A percentile compares a stretch with the other conserved stretches of the same genome.
These are phyloP conservation scores for Globisporangium alternatum DNA, from an alignment of 352 stramenopile species.

Conservation along the genomic window DNA sequence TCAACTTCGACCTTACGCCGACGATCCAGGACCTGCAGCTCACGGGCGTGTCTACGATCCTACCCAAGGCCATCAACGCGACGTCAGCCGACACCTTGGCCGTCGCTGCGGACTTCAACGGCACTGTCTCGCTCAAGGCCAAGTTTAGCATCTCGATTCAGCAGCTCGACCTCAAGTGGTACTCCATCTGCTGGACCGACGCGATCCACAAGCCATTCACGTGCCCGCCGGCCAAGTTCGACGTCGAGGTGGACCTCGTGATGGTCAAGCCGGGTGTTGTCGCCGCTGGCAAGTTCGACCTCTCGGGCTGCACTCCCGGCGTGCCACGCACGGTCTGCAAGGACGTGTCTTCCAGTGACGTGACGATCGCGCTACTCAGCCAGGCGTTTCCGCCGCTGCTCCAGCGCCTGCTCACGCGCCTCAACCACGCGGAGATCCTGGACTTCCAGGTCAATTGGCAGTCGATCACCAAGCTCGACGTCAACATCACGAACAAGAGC, in stretches of 20 bases:
- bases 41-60: slow-evolving; percentile 26
- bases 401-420: slow-evolving; percentile 30
- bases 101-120: slow-evolving; percentile 30
- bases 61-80: slow-evolving; percentile 33
- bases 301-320: slow-evolving; percentile 34
- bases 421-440: slow-evolving; percentile 33
- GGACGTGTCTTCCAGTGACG: slow-evolving; percentile 42
- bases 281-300: slow-evolving; percentile 32
- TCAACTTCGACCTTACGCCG: slow-evolving; percentile 27
- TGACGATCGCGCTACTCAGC: slow-evolving; percentile 34
- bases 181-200: slow-evolving; percentile 45
- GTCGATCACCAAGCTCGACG: slow-evolving; percentile 48
- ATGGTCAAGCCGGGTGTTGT: slow-evolving; percentile 33
- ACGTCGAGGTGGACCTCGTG: slow-evolving; percentile 34
- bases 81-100: slow-evolving; percentile 23
- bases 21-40: slow-evolving; percentile 31
- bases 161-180: slow-evolving; percentile 39
- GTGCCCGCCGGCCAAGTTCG: slow-evolving; percentile 26
- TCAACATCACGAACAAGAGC: slow-evolving; percentile 40
- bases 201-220: slow-evolving; percentile 24
- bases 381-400: slow-evolving; percentile 34
- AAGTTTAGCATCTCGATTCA: slow-evolving; percentile 13
- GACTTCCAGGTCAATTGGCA: slow-evolving; percentile 36
- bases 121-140: slow-evolving; percentile 24
- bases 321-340: slow-evolving; percentile 40